Evolutionary conservation across 208 protist genomes (phyloP).

Genomic region (Entamoeba moshkovskii): DNA sequence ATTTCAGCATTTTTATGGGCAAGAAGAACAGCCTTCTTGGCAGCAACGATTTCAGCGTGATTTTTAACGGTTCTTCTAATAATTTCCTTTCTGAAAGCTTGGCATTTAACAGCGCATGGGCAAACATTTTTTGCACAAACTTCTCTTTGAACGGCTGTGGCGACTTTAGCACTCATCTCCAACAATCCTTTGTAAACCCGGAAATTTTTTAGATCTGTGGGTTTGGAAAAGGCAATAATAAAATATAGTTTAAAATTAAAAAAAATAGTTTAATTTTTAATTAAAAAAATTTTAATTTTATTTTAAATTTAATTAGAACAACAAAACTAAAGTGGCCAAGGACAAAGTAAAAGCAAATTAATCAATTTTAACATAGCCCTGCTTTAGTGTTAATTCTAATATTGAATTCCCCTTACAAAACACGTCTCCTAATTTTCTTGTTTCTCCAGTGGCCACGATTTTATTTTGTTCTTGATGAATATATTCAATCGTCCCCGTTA

Average conservation of each 20-base stretch:
- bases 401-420: background rate
- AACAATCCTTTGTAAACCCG: background rate
- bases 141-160: background rate
- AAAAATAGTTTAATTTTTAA: background rate
- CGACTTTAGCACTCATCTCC: background rate
- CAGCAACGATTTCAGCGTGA: constrained; percentile 75
- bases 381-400: background rate
- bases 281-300: background rate
- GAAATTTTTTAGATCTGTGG: background rate
- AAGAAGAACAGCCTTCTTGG: constrained; percentile 62
- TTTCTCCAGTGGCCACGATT: background rate
- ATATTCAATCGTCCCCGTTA: background rate
- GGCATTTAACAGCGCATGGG: background rate
- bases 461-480: background rate
- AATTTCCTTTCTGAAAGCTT: background rate
- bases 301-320: background rate
- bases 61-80: constrained; percentile 56
- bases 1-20: constrained; percentile 63
- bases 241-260: background rate
- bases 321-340: background rate
- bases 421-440: background rate
- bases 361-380: background rate
- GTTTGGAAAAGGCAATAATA: too few species aligned
- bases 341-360: background rate
- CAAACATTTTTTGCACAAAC: background rate